Evolutionary conservation across 2,329 filamentous ascomycete genomes (phyloP), one percentile per base, ranked within the genome.

Genomic region (Neopestalotiopsis sp.): DNA sequence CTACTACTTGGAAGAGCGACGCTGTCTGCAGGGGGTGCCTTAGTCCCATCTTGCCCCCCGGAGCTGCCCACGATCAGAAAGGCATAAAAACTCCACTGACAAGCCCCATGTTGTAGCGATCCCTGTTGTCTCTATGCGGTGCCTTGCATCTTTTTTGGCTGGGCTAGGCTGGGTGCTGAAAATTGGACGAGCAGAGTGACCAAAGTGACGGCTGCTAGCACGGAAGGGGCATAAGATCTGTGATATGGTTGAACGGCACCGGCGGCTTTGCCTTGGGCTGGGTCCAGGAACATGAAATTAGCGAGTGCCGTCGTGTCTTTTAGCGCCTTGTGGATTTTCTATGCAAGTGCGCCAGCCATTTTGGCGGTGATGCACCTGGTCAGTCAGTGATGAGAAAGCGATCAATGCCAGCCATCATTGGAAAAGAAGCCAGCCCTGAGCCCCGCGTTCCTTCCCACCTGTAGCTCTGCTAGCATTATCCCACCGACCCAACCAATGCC

Each of bases 251-350:
- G 32, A 64, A 24, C 34, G 61, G 61, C 9, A 24, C 20, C 20
- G 40, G n/a, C n/a, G 61, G 61, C 38, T 17, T 45, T 53, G 45
- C 45, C 24, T 20, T 53, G 45, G 45, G 17, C 45, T 53, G 17
- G n/a, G 49, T 58, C 30, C 64, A 66, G 64, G 64, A 66, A 66
- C 64, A 24, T 28, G 64, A 66, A 58, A 66, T 66, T 66, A 58
- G 64, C 34, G 64, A 45, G 28, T 42, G 45, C 12, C 5, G 34
- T 56, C 6, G 28, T 30, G 24, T 13, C 49, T 58, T 1, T 57
- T 66, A 66, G 64, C 32, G 64, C 53, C 20, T n/a, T 45, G 40
- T 38, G 34, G 34, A 10, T 38, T 38, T 38, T 38, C 40, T 17
- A 10, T 45, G 38, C 20, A 10, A 38, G 6, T n/a, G 7, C 45